Conservation (phyloP, 1,284 basidiomycete species). For the Leccinum pachyderme region DNA sequence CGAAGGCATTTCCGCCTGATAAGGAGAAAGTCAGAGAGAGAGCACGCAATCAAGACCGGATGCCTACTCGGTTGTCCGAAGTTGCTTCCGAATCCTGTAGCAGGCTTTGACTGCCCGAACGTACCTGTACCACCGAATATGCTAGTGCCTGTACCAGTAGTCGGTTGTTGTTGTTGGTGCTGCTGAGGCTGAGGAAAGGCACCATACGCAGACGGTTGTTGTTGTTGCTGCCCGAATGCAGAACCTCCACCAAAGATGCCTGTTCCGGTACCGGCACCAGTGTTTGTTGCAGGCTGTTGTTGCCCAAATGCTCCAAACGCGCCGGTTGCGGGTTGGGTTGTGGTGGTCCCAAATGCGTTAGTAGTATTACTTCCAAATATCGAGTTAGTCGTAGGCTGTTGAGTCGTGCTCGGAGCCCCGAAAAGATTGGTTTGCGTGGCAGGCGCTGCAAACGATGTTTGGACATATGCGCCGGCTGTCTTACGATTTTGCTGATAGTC, state of each 20-base stretch:
- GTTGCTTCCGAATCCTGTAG: slow-evolving; percentile 40
- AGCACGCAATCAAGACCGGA: neutral
- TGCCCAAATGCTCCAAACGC: slow-evolving; percentile 34
- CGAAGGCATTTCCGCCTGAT: slow-evolving; percentile 35
- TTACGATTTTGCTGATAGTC: slow-evolving; percentile 78
- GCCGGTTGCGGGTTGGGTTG: slow-evolving; percentile 24
- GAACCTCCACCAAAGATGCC: slow-evolving; percentile 39
- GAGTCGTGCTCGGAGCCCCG: slow-evolving; percentile 37
- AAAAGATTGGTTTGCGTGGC: slow-evolving; percentile 37
- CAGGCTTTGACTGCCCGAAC: slow-evolving; percentile 37
- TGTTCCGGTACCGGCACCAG: slow-evolving; percentile 31
- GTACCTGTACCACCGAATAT: slow-evolving; percentile 41
- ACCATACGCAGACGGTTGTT: slow-evolving; percentile 34
- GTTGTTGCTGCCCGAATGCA: slow-evolving; percentile 35
- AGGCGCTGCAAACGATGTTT: slow-evolving; percentile 34
- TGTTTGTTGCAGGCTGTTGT: slow-evolving; percentile 27
- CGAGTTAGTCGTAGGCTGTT: slow-evolving; percentile 36
- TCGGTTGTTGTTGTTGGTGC: slow-evolving; percentile 21
- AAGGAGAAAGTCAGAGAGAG: slow-evolving; percentile 3
- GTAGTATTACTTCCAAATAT: slow-evolving; percentile 29
- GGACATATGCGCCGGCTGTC: slow-evolving; percentile 53
- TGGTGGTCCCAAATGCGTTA: slow-evolving; percentile 39
- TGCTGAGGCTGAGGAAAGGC: slow-evolving; percentile 37
- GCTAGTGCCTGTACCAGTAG: slow-evolving; percentile 29
- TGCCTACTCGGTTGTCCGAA: slow-evolving; percentile 33